Evolutionary conservation across 371 early-diverging fungal genomes (phyloP).

Genomic region (Mycotypha africana): DNA sequence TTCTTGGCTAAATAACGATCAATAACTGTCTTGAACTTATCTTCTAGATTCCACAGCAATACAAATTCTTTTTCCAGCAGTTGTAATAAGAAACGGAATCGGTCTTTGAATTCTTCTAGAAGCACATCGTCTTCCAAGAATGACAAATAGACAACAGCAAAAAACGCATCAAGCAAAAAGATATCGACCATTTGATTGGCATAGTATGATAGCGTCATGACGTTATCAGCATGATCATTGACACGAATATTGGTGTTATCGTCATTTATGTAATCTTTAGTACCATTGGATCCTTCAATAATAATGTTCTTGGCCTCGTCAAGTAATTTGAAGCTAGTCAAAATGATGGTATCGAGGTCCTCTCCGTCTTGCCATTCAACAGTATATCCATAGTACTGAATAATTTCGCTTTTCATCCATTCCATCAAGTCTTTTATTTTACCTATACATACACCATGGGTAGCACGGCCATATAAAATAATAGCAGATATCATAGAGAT

Average conservation of each 20-base stretch:
- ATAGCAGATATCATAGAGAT: conserved; percentile 32
- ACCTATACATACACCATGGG: conserved; percentile 37
- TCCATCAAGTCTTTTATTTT: conserved; percentile 42
- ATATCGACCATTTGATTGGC: conserved; percentile 42
- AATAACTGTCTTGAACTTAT: conserved; percentile 27
- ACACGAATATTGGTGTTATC: conserved; percentile 47
- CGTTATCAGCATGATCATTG: conserved; percentile 48
- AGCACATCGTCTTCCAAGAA: conserved; percentile 26
- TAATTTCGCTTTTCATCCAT: conserved; percentile 35
- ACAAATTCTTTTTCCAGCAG: conserved; percentile 44
- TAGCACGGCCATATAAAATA: conserved; percentile 41
- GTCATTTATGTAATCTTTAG: too few species aligned
- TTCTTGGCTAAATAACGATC: conserved; percentile 15
- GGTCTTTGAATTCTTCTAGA: conserved; percentile 43
- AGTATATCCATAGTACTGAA: conserved; percentile 14
- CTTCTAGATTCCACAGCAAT: conserved; percentile 32
- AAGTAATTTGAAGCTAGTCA: conserved; percentile 34
- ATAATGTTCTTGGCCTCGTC: conserved; percentile 42
- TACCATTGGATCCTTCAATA: conserved; percentile 34
- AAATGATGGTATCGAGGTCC: conserved; percentile 34
- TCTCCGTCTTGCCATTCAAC: conserved; percentile 47
- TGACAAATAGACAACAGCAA: conserved; percentile 41
- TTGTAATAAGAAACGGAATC: conserved; percentile 42
- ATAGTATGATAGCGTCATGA: conserved; percentile 45
- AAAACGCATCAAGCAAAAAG: conserved; percentile 39